phyloP scores from a whole-genome alignment of 345 rosid species.

The Mercurialis annua region DNA sequence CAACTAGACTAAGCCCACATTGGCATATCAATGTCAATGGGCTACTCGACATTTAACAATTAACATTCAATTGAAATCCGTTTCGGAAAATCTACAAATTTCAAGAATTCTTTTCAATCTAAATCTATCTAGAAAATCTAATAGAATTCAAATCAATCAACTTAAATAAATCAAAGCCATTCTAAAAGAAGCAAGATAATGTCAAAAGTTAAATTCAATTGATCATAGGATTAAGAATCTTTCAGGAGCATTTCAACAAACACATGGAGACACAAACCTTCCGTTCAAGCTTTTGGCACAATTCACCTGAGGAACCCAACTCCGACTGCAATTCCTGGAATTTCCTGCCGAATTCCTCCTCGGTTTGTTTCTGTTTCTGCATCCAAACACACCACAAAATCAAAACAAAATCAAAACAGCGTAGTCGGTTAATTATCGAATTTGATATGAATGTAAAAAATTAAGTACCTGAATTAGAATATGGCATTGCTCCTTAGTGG shows the following conservation, averaged over 20 bases:
- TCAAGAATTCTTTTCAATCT: no score
- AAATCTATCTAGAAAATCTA: no score
- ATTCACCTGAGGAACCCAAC: constrained; percentile 47
- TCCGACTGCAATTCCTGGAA: constrained; percentile 61
- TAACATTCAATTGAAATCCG: neutral
- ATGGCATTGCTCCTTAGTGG: constrained; percentile 48
- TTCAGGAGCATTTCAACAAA: constrained; percentile 25
- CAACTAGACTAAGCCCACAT: no score
- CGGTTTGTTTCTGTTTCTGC: constrained; percentile 71
- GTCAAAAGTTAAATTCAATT: no score
- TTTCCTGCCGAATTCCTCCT: constrained; percentile 55
- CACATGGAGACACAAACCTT: constrained; percentile 40
- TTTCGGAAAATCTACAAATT: no score
- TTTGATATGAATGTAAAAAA: neutral
- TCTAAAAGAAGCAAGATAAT: no score
- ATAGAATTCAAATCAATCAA: no score
- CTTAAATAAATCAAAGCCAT: no score
- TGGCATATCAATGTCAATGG: neutral
- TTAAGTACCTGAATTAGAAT: constrained; percentile 55
- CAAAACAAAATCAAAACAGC: neutral
- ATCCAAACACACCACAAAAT: constrained; percentile 21
- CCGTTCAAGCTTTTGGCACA: constrained; percentile 55
- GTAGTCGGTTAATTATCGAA: neutral
- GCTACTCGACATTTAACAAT: neutral
- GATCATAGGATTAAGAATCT: neutral